Percentiles rank a stretch among this genome's conserved stretches.
Conservation (phyloP, 495 filamentous ascomycete species). For the Bryoglossum gracile region DNA sequence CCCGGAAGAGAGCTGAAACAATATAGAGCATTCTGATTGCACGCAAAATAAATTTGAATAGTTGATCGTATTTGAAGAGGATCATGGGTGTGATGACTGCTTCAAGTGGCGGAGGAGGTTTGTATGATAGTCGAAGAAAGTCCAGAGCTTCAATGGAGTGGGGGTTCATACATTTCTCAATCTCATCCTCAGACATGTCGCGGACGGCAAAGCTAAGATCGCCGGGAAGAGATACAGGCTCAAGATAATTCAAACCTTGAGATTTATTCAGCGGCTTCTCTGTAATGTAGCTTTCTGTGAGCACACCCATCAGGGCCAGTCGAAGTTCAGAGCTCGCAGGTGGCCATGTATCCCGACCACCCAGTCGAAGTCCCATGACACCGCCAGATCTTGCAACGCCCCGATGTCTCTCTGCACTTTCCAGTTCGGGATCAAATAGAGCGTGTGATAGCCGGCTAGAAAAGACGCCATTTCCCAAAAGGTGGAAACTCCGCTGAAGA, state of each 20-base stretch:
- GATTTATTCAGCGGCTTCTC: conserved; percentile 17
- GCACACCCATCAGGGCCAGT: conserved; percentile 77
- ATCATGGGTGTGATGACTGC: conserved; percentile 60
- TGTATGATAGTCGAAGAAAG: conserved; percentile 82
- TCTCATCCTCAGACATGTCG: conserved; percentile 67
- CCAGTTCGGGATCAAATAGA: conserved; percentile 80
- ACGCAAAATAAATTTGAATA: conserved; percentile 74
- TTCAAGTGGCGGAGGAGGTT: conserved; percentile 63
- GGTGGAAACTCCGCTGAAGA: conserved; percentile 71
- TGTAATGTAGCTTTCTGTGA: conserved; percentile 62
- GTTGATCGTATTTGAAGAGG: conserved; percentile 70
- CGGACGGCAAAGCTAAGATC: conserved; percentile 81
- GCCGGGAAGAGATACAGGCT: conserved; percentile 54
- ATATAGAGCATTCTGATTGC: conserved; percentile 75
- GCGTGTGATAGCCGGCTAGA: conserved; percentile 69
- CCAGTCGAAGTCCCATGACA: conserved; percentile 73
- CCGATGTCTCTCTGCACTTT: conserved; percentile 63
- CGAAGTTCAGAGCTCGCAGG: conserved; percentile 88
- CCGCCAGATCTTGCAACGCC: conserved; percentile 62
- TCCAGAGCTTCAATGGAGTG: conserved; percentile 79
- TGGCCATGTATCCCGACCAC: conserved; percentile 74
- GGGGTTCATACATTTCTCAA: conserved; percentile 71
- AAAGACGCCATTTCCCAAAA: conserved; percentile 81
- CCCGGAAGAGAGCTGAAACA: conserved; percentile 60
- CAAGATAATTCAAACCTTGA: conserved; percentile 17